Evolutionary conservation across 306 rosid genomes (phyloP).

Genomic region (Lagenaria siceraria): DNA sequence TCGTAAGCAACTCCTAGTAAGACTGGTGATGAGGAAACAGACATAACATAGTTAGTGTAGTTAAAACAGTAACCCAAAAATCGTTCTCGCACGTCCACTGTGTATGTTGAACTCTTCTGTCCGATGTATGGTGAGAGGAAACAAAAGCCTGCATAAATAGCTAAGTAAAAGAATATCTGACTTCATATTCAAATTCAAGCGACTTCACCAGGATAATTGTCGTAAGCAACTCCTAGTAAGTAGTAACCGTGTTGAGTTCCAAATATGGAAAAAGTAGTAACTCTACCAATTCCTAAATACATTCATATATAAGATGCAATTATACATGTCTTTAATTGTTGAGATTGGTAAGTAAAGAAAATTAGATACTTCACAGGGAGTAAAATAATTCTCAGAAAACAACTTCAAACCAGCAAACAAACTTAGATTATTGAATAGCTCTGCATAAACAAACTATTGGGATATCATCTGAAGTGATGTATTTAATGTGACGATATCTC

Average conservation of each 20-base stretch:
- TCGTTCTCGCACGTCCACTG: background rate
- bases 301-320: background rate
- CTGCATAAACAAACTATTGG: background rate
- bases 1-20: too few species aligned
- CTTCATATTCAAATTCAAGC: background rate
- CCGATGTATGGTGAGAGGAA: background rate
- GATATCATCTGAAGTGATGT: background rate
- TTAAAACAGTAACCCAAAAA: background rate
- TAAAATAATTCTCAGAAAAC: background rate
- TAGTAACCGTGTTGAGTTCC: background rate
- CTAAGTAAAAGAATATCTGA: background rate
- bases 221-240: background rate
- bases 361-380: background rate
- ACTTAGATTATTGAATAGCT: background rate
- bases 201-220: background rate
- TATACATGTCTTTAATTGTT: background rate
- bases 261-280: background rate
- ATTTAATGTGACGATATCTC: background rate
- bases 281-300: background rate
- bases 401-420: background rate
- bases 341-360: background rate
- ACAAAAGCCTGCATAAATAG: background rate
- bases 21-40: background rate
- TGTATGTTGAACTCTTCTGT: background rate
- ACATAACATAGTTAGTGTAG: background rate